Conservation (phyloP, 768 basidiomycete genomes). For the Stropharia rugosoannulata region DNA sequence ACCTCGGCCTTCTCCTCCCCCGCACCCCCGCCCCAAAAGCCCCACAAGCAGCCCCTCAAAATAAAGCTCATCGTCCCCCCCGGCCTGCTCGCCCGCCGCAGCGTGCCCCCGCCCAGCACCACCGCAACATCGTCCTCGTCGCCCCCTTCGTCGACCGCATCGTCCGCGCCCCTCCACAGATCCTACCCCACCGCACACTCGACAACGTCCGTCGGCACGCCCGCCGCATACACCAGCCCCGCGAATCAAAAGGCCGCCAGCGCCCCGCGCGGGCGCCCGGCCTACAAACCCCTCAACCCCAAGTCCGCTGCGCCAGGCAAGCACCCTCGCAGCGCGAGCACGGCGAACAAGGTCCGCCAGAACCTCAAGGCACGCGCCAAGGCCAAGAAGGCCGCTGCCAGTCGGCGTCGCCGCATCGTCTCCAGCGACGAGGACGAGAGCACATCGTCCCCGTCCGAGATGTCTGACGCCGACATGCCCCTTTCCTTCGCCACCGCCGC, state of each 20-base stretch:
- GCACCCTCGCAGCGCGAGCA: conserved; percentile 8
- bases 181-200: not conserved
- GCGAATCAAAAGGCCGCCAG: conserved; percentile 37
- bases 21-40: conserved; percentile 24
- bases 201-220: conserved; percentile 13
- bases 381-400: conserved; percentile 17
- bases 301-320: conserved; percentile 17
- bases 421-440: conserved; percentile 25
- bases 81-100: conserved; percentile 46
- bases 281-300: conserved; percentile 14
- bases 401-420: conserved; percentile 16
- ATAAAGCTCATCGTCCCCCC: conserved; percentile 72
- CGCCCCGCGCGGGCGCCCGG: not conserved
- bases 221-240: conserved; percentile 11
- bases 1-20: conserved; percentile 31
- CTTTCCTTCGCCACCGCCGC: not conserved
- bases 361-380: conserved; percentile 25
- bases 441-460: conserved; percentile 30
- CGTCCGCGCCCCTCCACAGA: not conserved
- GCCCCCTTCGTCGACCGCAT: conserved; percentile 3
- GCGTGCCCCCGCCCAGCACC: not conserved
- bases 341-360: conserved; percentile 16
- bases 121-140: not conserved
- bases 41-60: conserved; percentile 49
- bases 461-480: conserved; percentile 35